Conservation (phyloP, 2,329 filamentous ascomycete species). For the Nemania serpens region DNA sequence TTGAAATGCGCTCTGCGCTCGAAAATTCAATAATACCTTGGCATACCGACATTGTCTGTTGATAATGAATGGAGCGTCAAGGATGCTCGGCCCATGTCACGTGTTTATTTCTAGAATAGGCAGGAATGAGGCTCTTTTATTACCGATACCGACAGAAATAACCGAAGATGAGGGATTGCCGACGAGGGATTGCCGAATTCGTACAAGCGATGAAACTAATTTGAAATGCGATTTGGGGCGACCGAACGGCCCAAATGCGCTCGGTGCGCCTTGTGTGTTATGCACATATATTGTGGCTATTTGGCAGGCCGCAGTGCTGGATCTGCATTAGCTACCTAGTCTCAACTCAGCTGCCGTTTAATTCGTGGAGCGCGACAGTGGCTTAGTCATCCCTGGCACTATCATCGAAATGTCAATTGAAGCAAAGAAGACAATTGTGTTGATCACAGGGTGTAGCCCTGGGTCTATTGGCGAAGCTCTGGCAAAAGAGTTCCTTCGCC, state of each 20-base stretch:
- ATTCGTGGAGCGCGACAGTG: too few species aligned
- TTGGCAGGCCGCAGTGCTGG: not conserved
- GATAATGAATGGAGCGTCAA: not conserved
- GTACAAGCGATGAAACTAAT: too few species aligned
- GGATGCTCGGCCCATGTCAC: slow-evolving; percentile 17
- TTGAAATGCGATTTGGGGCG: too few species aligned
- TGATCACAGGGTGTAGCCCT: slow-evolving; percentile 24
- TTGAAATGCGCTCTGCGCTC: too few species aligned
- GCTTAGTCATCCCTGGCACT: too few species aligned
- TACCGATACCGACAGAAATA: slow-evolving; percentile 21
- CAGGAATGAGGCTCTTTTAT: slow-evolving; percentile 3
- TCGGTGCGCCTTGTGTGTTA: not conserved
- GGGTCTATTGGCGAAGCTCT: slow-evolving; percentile 25
- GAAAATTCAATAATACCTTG: too few species aligned
- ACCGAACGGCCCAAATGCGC: too few species aligned
- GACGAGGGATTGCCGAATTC: not conserved
- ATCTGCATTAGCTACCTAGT: too few species aligned
- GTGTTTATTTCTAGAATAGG: not conserved
- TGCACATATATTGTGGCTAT: slow-evolving; percentile 10
- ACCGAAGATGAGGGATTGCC: slow-evolving; percentile 12
- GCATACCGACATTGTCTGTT: too few species aligned
- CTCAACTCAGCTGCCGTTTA: too few species aligned
- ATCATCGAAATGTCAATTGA: slow-evolving; percentile 11
- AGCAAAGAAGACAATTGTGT: slow-evolving; percentile 16
- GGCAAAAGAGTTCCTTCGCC: slow-evolving; percentile 21